Percentiles rank a stretch among this genome's conserved stretches.
Evolutionary conservation across 148 eudicot species (phyloP).

Genomic region (Mesembryanthemum crystallinum): DNA sequence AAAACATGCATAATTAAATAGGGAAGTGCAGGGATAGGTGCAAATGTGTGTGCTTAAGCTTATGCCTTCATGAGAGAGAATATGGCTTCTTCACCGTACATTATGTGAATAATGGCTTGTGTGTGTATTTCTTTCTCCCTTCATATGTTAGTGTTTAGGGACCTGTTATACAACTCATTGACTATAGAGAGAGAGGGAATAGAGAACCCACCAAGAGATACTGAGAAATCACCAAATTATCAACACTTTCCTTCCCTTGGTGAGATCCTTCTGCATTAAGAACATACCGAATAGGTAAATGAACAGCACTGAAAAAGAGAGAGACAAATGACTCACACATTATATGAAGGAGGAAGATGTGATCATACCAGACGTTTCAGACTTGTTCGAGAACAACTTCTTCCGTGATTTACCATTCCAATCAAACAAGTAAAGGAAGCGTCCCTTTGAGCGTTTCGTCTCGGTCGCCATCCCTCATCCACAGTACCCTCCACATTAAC

Average conservation of each 20-base stretch:
- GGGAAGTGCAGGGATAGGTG: not conserved
- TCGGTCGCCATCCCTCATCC: conserved; percentile 68
- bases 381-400: conserved; percentile 75
- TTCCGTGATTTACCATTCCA: conserved; percentile 89
- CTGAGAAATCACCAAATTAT: conserved; percentile 37
- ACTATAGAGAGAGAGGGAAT: not conserved
- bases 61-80: no score
- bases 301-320: conserved; percentile 5
- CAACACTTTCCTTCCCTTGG: conserved; percentile 50
- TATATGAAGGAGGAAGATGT: not conserved
- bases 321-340: not conserved
- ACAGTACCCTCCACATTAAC: conserved; percentile 21
- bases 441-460: conserved; percentile 64
- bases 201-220: conserved; percentile 50
- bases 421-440: conserved; percentile 86
- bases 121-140: not conserved
- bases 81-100: not conserved
- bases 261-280: conserved; percentile 48
- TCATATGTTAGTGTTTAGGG: not conserved
- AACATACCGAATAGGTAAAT: conserved; percentile 10
- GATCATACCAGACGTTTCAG: conserved; percentile 52
- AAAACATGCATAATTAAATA: not conserved
- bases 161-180: not conserved
- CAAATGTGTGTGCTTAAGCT: not conserved
- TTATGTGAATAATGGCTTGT: not conserved